phyloP scores from a whole-genome alignment of 148 eudicot species.

The Chenopodium berlandieri region DNA sequence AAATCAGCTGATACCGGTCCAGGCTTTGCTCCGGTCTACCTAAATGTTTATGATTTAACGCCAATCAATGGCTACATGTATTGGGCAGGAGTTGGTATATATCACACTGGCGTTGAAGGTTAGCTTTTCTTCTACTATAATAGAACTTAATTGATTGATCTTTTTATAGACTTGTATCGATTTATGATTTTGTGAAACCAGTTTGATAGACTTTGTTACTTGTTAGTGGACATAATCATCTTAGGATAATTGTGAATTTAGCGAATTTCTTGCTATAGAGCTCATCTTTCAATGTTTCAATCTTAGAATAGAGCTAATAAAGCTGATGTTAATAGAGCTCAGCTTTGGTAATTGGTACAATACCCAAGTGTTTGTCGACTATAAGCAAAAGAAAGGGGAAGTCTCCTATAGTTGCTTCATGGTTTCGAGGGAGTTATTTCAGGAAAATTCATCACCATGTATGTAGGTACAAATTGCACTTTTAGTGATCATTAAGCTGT shows the following conservation, averaged over 20 bases:
- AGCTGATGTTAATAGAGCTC: background rate
- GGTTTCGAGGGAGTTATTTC: background rate
- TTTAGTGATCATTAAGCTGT: background rate
- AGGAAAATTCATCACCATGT: background rate
- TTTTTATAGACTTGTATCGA: no score
- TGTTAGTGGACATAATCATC: no score
- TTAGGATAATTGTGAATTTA: background rate
- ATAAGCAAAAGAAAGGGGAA: background rate
- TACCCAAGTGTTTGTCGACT: background rate
- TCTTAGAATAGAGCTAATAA: background rate
- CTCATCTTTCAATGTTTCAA: no score
- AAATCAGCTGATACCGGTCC: conserved; percentile 47
- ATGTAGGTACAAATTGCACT: background rate
- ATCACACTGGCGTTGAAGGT: conserved; percentile 91
- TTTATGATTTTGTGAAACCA: no score
- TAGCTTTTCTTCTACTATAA: conserved; percentile 18
- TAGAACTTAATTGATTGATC: background rate
- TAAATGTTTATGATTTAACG: conserved; percentile 88
- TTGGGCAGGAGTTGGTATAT: conserved; percentile 92
- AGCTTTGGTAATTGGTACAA: background rate
- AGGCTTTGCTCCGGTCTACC: conserved; percentile 64
- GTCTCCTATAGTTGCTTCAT: background rate
- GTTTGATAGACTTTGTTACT: no score
- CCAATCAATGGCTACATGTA: conserved; percentile 72
- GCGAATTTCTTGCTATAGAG: background rate